A percentile compares a stretch with the other conserved stretches of the same genome.
These are phyloP conservation scores for Euphorbia peplus DNA, from an alignment of 345 rosid species.

Conservation along the genomic window DNA sequence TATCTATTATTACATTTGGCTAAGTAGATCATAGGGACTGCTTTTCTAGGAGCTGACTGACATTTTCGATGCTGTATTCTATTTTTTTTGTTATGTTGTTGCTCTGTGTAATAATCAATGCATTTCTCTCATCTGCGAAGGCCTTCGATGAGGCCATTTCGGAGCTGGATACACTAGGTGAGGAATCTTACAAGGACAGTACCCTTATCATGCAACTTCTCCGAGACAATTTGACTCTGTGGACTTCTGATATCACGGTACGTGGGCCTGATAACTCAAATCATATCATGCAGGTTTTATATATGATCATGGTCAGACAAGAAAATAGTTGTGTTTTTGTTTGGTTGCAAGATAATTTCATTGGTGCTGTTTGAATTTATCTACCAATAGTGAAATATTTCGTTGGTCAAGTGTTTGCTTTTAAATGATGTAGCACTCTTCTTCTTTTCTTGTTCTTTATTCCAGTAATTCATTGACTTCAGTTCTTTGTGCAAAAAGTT, in stretches of 20 bases:
- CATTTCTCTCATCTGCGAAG: slow-evolving; percentile 30
- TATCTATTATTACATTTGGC: background rate
- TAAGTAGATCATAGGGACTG: background rate
- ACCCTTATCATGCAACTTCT: slow-evolving; percentile 98
- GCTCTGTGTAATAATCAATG: background rate
- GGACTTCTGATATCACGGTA: slow-evolving; percentile 96
- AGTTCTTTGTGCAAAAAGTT: background rate
- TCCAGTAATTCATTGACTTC: background rate
- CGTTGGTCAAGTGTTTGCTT: background rate
- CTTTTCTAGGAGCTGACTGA: background rate
- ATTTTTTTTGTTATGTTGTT: background rate
- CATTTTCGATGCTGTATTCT: background rate
- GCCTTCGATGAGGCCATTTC: slow-evolving; percentile 98
- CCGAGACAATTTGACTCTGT: slow-evolving; percentile 90
- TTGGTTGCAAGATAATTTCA: background rate
- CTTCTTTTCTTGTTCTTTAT: background rate
- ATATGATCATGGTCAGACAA: background rate
- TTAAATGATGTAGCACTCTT: background rate
- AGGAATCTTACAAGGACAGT: slow-evolving; percentile 98
- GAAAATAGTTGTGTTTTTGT: background rate
- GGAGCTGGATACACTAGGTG: slow-evolving; percentile 92
- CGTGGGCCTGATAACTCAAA: background rate
- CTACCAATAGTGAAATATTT: background rate
- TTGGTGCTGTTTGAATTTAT: background rate
- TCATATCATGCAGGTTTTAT: no score